These are phyloP conservation scores for Herpetospermum pedunculosum DNA, from an alignment of 306 rosid genomes.

Conservation along the genomic window DNA sequence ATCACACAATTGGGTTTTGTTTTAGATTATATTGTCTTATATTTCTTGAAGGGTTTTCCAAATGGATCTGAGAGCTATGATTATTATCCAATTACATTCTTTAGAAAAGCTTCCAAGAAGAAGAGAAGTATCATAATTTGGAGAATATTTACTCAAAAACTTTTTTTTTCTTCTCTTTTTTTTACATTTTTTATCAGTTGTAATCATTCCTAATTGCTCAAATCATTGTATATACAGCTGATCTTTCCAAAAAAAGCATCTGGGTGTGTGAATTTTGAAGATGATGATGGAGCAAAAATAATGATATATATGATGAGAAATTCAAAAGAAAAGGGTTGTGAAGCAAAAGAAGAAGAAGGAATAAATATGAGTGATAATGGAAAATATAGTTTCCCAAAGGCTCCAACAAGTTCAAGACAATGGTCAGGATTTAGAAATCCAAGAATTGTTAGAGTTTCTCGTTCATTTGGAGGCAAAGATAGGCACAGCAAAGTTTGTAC, in stretches of 20 bases:
- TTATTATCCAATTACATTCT: neutral
- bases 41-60: neutral
- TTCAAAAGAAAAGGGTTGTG: slow-evolving; percentile 36
- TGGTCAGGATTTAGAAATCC: slow-evolving; percentile 74
- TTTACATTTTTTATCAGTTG: neutral
- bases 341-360: slow-evolving; percentile 33
- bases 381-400: slow-evolving; percentile 16
- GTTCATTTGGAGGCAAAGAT: slow-evolving; percentile 87
- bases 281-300: neutral
- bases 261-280: no score
- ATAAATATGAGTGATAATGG: neutral
- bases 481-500: slow-evolving; percentile 91
- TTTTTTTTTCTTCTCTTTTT: neutral
- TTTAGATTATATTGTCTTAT: neutral
- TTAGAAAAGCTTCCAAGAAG: neutral
- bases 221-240: no score
- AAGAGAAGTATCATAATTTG: neutral
- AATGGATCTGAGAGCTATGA: neutral
- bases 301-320: slow-evolving; percentile 17
- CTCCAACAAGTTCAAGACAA: slow-evolving; percentile 38
- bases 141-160: neutral
- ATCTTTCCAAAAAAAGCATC: no score
- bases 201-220: neutral
- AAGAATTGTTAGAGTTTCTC: slow-evolving; percentile 72
- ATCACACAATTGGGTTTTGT: neutral